Conservation (phyloP, 805 yeast genomes). For the Priceomyces melissophilus region DNA sequence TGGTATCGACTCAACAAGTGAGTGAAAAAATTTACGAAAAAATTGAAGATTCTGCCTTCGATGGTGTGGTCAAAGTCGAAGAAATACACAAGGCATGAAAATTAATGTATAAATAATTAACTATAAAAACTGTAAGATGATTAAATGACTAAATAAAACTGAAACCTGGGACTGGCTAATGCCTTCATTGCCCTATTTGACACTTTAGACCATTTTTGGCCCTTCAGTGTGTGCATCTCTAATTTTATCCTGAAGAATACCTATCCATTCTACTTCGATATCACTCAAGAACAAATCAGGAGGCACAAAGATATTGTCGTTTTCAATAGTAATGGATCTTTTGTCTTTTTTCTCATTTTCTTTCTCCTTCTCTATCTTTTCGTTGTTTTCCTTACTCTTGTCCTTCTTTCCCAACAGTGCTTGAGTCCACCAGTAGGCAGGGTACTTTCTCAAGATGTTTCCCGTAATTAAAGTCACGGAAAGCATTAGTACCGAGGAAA, state of each 20-base stretch:
- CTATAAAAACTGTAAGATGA: too few relatives aligned
- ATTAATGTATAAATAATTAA: too few relatives aligned
- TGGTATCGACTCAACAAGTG: slow-evolving; percentile 65
- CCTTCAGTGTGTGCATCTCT: not conserved
- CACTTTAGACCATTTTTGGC: too few relatives aligned
- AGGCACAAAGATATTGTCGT: slow-evolving; percentile 19
- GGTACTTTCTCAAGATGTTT: slow-evolving; percentile 52
- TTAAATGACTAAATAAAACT: not conserved
- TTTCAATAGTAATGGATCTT: slow-evolving; percentile 15
- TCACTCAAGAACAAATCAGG: slow-evolving; percentile 19
- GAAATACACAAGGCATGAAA: slow-evolving; percentile 10
- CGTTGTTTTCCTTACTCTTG: slow-evolving; percentile 6
- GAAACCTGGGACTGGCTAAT: too few relatives aligned
- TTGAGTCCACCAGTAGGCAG: slow-evolving; percentile 60
- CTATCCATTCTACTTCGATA: slow-evolving; percentile 26
- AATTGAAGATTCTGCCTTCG: slow-evolving; percentile 45
- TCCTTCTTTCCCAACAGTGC: slow-evolving; percentile 9
- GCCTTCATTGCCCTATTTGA: too few relatives aligned
- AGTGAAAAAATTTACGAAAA: slow-evolving; percentile 56
- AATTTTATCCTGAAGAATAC: slow-evolving; percentile 13
- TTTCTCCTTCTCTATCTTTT: slow-evolving; percentile 4
- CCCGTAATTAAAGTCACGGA: slow-evolving; percentile 51
- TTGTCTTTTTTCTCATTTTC: slow-evolving; percentile 3
- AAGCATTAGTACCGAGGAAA: slow-evolving; percentile 46
- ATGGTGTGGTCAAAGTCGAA: slow-evolving; percentile 54